A percentile compares a stretch with the other conserved stretches of the same genome.
Conservation (phyloP, 306 rosid genomes). For the Cicer pinnatifidum region DNA sequence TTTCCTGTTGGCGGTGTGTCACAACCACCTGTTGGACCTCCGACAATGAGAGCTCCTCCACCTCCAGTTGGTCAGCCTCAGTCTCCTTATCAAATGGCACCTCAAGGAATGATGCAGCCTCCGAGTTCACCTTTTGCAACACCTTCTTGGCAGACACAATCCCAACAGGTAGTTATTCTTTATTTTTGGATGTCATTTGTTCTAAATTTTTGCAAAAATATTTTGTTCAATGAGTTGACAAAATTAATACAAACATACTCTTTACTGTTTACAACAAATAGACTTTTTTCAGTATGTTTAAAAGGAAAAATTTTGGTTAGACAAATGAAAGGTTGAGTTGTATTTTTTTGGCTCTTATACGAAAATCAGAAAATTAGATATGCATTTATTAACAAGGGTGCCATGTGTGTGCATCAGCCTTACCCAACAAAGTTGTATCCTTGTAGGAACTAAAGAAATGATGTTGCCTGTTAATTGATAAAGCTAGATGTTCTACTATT, state of each 20-base stretch:
- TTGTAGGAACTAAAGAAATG: constrained; percentile 1
- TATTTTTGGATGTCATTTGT: constrained; percentile 3
- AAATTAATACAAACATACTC: not conserved
- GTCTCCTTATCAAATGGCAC: constrained; percentile 58
- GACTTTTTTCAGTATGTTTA: not conserved
- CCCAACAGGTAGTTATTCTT: constrained; percentile 67
- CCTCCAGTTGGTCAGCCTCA: constrained; percentile 63
- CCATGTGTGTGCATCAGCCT: not conserved
- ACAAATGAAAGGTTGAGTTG: not conserved
- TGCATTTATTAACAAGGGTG: constrained; percentile 3
- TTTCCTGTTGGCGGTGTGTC: constrained; percentile 54
- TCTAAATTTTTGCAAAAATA: not conserved
- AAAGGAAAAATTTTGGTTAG: not conserved
- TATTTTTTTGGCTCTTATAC: not conserved
- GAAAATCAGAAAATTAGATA: constrained; percentile 8
- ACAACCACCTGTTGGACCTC: constrained; percentile 67
- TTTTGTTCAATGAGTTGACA: constrained; percentile 37
- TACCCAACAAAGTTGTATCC: constrained; percentile 6
- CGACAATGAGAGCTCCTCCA: constrained; percentile 60
- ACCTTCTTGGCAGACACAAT: constrained; percentile 81
- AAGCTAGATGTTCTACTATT: not conserved
- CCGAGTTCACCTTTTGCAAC: constrained; percentile 66
- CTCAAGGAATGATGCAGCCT: constrained; percentile 64
- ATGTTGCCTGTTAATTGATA: constrained; percentile 1
- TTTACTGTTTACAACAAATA: not conserved